Percentiles rank a stretch among this genome's conserved stretches.
Conservation (phyloP, 306 rosid genomes). For the Castanopsis chinensis region DNA sequence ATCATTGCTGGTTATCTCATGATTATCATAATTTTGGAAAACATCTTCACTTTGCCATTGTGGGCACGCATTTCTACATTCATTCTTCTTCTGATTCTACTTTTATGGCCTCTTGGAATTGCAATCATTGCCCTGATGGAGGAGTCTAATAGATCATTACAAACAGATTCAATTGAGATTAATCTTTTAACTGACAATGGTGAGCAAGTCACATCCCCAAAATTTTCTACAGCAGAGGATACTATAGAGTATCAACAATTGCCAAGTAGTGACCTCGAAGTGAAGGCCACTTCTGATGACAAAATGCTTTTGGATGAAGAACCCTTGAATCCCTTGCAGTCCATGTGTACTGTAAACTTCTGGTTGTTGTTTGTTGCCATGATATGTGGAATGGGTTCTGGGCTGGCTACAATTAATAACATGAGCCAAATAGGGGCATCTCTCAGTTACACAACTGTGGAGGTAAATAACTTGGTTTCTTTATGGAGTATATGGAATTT, state of each 20-base stretch:
- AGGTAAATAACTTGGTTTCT: conserved; percentile 67
- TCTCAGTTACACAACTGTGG: conserved; percentile 60
- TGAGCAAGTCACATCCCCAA: conserved; percentile 17
- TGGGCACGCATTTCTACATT: conserved; percentile 45
- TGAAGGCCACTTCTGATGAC: conserved; percentile 20
- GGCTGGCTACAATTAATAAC: conserved; percentile 75
- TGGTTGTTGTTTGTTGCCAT: conserved; percentile 82
- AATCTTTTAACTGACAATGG: conserved; percentile 17
- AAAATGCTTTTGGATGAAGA: conserved; percentile 27
- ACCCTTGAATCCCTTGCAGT: conserved; percentile 53
- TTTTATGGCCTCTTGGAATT: conserved; percentile 62
- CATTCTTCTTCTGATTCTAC: conserved; percentile 47
- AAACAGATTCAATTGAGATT: conserved; percentile 14
- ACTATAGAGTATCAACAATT: conserved; percentile 43
- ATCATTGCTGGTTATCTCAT: conserved; percentile 64
- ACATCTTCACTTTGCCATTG: conserved; percentile 40
- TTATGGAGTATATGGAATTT: conserved; percentile 97
- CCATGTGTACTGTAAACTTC: conserved; percentile 59
- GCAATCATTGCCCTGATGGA: conserved; percentile 55
- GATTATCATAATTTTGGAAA: conserved; percentile 54
- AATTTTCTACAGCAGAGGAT: conserved; percentile 17
- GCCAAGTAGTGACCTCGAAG: conserved; percentile 40
- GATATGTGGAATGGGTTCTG: conserved; percentile 91
- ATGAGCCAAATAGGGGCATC: conserved; percentile 91
- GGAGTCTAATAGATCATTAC: conserved; percentile 22